Base-by-base conservation (phyloP, 2,329 filamentous ascomycete species). In the Hortaea werneckii region DNA sequence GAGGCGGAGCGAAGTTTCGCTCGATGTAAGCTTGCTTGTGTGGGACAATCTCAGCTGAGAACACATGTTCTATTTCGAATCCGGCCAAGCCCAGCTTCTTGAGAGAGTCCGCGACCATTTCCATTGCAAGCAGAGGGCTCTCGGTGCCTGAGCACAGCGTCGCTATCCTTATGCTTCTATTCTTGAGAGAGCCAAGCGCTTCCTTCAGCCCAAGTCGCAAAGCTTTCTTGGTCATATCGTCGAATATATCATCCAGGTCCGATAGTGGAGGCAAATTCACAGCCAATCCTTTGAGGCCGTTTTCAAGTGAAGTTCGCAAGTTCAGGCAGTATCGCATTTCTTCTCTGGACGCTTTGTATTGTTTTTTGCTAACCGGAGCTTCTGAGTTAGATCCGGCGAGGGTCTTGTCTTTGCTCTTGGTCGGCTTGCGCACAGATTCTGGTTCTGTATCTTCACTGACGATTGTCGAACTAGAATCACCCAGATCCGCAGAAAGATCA, bases 121-220 rank as follows among this genome's bases (percentile, higher is more conserved):
- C 66, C 10, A 87, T 58, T 0, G 81, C 80, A 1, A 88, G 68
- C 1, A 90, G 65, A 0, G 85, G 85, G 4, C 79, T 79, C 54
- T 90, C 85, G 0, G 85, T 89, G 0, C 85, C 85, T 1, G 84
- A 88, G 59, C 84, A 89, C 69, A 88, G 78, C 0, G 85, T 90
- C 0, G 75, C 83, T 27, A 88, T 68, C 6, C 72, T 64, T 0
- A 83, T 54, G 4, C 67, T 57, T 5, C 67, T 58, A 2, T 58
- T 57, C 6, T 62, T 55, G 1, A 72, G 52, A 41, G 63, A 52
- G 2, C 58, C 28, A 1, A 72, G 37, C 1, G 67, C 61, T 42
- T 67, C 46, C 29, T 56, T 42, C 7, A 75, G 53, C 8, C 62
- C 52, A 50, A 60, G 47, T 45, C 58, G 13, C 34, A 61, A 40